Evolutionary conservation across 441 rosid species (phyloP), one percentile per base, ranked within the genome.

Genomic region (Populus hybrid): DNA sequence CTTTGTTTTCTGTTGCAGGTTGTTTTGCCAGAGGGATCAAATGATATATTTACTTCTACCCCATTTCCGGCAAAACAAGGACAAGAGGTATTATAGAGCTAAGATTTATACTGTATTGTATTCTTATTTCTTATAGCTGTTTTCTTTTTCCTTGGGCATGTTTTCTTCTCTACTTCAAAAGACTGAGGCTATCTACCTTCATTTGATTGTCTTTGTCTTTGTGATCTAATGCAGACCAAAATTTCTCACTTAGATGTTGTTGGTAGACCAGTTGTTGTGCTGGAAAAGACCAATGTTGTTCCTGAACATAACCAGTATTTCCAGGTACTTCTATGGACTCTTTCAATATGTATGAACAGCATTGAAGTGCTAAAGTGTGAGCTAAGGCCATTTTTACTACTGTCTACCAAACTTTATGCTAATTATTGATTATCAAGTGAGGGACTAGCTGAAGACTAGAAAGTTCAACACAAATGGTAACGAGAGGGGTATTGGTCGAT

Each of bases 11-110:
- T 14, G 24, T 65, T 82, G 67, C 88, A 96, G 98, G 95, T 96
- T 77, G 98, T 96, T 83, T 88, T 96, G 88, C 98, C 98, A 0
- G 98, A 96, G 85, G 97, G 97, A 8, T 93, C 98, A 20, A 78
- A 72, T 63, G 92, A 88, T 83, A 77, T 89, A 69, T 89, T 90
- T 67, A 89, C 88, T 80, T 89, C 88, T 77, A 85, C 91, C 74
- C 94, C 99, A 70, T 96, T 96, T 81, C 86, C 90, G 21, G 88
- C 89, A 65, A 85, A 86, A 73, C 94, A 91, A 78, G 83, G 85
- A 79, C 83, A 86, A 87, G 98, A 96, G 97, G 99, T 96, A 90
- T 61, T 74, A 24, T 28, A 71, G 10, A 59, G 57, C 77, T 81
- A 59, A 34, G 67, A 59, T 46, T 53, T 57, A 23, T n/a, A 59